Conservation (phyloP, 116 monocot species). For the Papilionanthe hybrid region DNA sequence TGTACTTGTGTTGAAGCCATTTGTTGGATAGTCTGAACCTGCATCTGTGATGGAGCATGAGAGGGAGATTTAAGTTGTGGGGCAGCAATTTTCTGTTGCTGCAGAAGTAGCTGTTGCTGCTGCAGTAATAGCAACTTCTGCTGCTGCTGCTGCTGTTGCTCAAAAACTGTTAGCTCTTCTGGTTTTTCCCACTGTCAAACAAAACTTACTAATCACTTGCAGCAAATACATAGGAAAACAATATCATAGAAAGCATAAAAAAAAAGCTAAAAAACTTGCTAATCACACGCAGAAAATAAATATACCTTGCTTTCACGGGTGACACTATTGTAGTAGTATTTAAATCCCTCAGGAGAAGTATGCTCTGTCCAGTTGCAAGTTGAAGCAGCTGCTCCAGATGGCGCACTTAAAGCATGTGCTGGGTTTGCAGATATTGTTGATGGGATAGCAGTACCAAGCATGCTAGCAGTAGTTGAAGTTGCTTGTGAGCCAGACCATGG, state of each 20-base stretch:
- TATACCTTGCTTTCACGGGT: slow-evolving; percentile 92
- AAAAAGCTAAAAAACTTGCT: neutral
- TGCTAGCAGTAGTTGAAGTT: slow-evolving; percentile 26
- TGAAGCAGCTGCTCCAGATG: slow-evolving; percentile 29
- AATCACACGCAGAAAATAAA: neutral
- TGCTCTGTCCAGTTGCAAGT: slow-evolving; percentile 97
- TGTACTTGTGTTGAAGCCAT: slow-evolving; percentile 49
- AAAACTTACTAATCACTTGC: neutral
- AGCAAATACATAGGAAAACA: neutral
- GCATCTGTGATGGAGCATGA: slow-evolving; percentile 45
- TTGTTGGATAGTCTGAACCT: slow-evolving; percentile 46
- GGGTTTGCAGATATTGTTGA: slow-evolving; percentile 39
- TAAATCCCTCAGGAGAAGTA: slow-evolving; percentile 95
- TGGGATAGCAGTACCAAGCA: slow-evolving; percentile 27
- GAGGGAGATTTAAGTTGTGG: slow-evolving; percentile 57
- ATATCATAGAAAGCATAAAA: neutral
- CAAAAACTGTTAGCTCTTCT: slow-evolving; percentile 75
- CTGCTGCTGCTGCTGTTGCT: slow-evolving; percentile 66
- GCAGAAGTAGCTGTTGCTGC: slow-evolving; percentile 72
- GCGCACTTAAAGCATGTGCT: slow-evolving; percentile 18
- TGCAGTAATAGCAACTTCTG: slow-evolving; percentile 46
- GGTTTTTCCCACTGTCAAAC: slow-evolving; percentile 93
- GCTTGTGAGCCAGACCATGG: slow-evolving; percentile 34
- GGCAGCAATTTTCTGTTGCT: slow-evolving; percentile 61
- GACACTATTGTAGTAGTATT: slow-evolving; percentile 88